Evolutionary conservation across 2,329 filamentous ascomycete genomes (phyloP).

Genomic region (Neofusicoccum cordaticola): DNA sequence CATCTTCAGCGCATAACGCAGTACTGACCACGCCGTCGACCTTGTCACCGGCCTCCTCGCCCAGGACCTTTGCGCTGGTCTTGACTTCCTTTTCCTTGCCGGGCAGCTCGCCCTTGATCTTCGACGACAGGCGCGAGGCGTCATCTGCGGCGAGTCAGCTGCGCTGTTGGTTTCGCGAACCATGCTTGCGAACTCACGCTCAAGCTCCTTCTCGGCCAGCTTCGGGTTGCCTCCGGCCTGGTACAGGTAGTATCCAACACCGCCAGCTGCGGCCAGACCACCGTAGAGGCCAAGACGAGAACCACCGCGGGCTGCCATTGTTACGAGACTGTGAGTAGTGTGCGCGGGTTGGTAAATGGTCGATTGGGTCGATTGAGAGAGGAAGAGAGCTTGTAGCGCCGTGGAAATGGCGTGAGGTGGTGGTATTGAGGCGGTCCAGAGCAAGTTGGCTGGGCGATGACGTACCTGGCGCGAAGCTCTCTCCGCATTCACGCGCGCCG

Average conservation of each 20-base stretch:
- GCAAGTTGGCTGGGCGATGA: background rate
- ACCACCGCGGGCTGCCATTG: conserved; percentile 14
- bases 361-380: background rate
- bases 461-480: conserved; percentile 7
- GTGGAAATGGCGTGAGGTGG: background rate
- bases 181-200: conserved; percentile 60
- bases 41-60: conserved; percentile 45
- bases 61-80: conserved; percentile 58
- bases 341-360: background rate
- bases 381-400: background rate
- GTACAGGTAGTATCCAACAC: conserved; percentile 88
- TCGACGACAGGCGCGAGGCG: conserved; percentile 64
- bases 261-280: conserved; percentile 29
- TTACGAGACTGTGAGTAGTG: background rate
- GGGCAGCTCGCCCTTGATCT: conserved; percentile 64
- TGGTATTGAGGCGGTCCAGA: background rate
- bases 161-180: conserved; percentile 19
- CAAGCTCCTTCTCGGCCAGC: conserved; percentile 79
- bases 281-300: conserved; percentile 1
- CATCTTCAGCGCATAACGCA: conserved; percentile 31
- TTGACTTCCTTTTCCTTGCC: conserved; percentile 61
- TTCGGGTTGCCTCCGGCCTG: conserved; percentile 75
- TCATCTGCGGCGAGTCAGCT: conserved; percentile 59
- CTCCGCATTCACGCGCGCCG: conserved; percentile 7
- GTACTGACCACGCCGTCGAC: conserved; percentile 59